Percentiles rank a stretch among this genome's conserved stretches.
These are phyloP conservation scores for Uronychia setigera DNA, from an alignment of 73 alveolate species.

Conservation along the genomic window DNA sequence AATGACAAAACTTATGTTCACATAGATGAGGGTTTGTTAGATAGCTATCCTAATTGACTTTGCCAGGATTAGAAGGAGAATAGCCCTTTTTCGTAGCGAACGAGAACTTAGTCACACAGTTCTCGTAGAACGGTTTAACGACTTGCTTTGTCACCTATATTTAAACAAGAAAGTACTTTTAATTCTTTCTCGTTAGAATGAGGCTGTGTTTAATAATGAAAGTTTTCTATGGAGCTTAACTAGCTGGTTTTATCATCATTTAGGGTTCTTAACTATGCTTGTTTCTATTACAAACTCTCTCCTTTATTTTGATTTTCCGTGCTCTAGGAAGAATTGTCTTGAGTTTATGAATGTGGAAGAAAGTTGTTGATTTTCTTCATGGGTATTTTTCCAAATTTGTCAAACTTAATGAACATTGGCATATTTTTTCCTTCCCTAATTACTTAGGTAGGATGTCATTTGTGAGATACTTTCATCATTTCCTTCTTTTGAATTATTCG, in stretches of 20 bases:
- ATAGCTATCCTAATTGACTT: conserved; percentile 89
- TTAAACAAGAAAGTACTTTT: neutral
- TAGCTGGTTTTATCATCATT: neutral
- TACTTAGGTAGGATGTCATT: neutral
- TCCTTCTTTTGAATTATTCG: neutral
- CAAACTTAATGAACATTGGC: neutral
- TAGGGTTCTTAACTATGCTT: neutral
- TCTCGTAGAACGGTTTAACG: neutral
- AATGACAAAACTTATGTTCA: conserved; percentile 68
- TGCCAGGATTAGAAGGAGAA: conserved; percentile 79
- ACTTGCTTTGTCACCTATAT: neutral
- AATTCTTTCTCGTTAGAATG: neutral
- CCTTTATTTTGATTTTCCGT: neutral
- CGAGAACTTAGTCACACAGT: conserved; percentile 66
- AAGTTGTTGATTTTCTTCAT: neutral
- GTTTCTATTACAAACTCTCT: neutral
- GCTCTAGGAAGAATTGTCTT: too few relatives aligned
- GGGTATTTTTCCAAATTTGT: neutral
- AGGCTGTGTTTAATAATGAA: neutral
- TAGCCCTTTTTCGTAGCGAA: conserved; percentile 68
- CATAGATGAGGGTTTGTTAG: conserved; percentile 78
- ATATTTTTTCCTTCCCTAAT: neutral
- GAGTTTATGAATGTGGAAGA: neutral
- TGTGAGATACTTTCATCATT: neutral
- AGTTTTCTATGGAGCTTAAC: neutral